phyloP scores from a whole-genome alignment of 2,329 filamentous ascomycete genomes.

The Cladosporium phlei region DNA sequence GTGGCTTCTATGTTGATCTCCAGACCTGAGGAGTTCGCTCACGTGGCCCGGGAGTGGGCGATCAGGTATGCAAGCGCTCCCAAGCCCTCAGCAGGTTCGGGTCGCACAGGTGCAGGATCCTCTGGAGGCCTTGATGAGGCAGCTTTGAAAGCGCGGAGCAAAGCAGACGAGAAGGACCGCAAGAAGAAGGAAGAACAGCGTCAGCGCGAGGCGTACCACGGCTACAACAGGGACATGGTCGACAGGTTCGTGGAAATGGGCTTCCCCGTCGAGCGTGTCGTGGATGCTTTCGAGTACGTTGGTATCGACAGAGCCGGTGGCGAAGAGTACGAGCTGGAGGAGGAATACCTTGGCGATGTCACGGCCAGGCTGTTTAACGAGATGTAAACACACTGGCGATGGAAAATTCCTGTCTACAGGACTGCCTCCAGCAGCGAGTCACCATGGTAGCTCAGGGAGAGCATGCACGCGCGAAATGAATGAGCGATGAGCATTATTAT shows the following conservation, averaged over 20 bases:
- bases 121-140: constrained; percentile 20
- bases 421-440: too few species aligned
- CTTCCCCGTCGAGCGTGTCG: constrained; percentile 81
- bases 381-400: constrained; percentile 41
- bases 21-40: constrained; percentile 71
- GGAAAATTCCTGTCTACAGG: neutral
- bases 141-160: constrained; percentile 51
- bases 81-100: constrained; percentile 49
- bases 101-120: constrained; percentile 24
- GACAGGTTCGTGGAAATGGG: constrained; percentile 86
- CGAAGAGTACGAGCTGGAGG: constrained; percentile 78
- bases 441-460: too few species aligned
- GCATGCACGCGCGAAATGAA: too few species aligned
- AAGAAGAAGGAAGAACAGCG: constrained; percentile 50
- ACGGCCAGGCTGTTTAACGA: constrained; percentile 81
- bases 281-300: constrained; percentile 66
- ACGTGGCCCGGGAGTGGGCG: constrained; percentile 86
- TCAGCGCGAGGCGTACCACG: constrained; percentile 61
- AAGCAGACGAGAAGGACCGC: constrained; percentile 49
- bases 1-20: constrained; percentile 85
- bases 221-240: constrained; percentile 79
- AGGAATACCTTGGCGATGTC: constrained; percentile 85
- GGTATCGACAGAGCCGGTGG: constrained; percentile 76
- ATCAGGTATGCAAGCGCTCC: constrained; percentile 77
- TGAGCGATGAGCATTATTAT: neutral